Base-by-base conservation (phyloP, 345 rosid species). In the Erysimum cheiranthoides region DNA sequence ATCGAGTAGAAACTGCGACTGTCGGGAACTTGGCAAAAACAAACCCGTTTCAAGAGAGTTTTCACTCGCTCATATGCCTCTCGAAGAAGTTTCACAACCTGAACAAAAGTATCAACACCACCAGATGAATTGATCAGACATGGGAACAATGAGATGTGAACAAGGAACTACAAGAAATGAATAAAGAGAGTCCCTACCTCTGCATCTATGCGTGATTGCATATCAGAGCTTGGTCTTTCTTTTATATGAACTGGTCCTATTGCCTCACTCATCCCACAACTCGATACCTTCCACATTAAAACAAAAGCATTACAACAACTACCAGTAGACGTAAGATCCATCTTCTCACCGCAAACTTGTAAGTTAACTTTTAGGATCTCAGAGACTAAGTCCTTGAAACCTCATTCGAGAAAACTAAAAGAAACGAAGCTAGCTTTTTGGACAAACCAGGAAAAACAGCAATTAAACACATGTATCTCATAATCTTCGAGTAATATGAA, bases 21-120 rank as follows among this genome's bases (percentile, higher is more conserved):
- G 10, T 8, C 6, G 4, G 4, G 12, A 17, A 16, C 10, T 68
- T 54, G 47, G 57, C 28, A 74, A 71, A 53, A 60, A 90, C 98
- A 35, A 59, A 95, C 99, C 98, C 92, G 88, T 81, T 84, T 92
- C 76, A 92, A 73, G 50, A 95, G 79, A 60, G 89, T 82, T 76
- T 86, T 92, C 18, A 90, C 99, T 42, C 99, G 97, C 76, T 84
- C 97, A 68, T 95, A 95, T 77, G 98, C 99, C 75, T 92, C 99
- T 83, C 94, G 86, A 32, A 95, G 86, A 68, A 95, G 92, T 71
- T 82, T 92, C 85, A 92, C 90, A 74, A 94, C 97, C 98, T 94
- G 80, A 71, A 70, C 30, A 50, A 71, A 51, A 10, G 54, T 31
- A 28, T 10, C 25, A 68, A 50, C 68, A 67, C 25, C 67, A 70